Evolutionary conservation across 2,329 filamentous ascomycete species (phyloP).

Genomic region (Teratosphaeria epicoccoides): DNA sequence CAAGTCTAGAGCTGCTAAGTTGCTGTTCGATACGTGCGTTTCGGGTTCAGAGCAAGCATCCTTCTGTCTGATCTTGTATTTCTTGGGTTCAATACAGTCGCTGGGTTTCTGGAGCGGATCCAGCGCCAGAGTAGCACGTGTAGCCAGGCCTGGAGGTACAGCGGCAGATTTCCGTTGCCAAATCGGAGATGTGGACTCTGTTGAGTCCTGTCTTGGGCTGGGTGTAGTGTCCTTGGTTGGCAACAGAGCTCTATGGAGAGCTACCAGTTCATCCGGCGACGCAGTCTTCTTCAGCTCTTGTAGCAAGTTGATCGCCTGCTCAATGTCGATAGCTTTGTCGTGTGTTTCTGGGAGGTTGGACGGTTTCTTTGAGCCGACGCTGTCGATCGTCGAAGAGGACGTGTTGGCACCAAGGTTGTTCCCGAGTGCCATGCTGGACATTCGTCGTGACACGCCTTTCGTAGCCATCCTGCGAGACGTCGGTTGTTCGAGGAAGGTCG

Average conservation of each 20-base stretch:
- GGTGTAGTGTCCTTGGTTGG: constrained; percentile 19
- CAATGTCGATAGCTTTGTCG: constrained; percentile 30
- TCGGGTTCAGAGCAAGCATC: not conserved
- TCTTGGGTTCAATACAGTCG: not conserved
- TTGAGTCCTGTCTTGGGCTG: constrained; percentile 8
- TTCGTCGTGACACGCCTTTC: constrained; percentile 6
- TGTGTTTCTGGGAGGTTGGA: constrained; percentile 21
- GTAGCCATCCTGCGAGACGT: constrained; percentile 3
- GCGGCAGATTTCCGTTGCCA: constrained; percentile 6
- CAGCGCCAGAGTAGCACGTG: constrained; percentile 11
- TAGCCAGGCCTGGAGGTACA: constrained; percentile 15
- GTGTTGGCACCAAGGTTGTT: constrained; percentile 7
- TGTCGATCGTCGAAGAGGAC: constrained; percentile 11
- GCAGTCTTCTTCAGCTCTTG: constrained; percentile 40
- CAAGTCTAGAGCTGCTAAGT: constrained; percentile 14
- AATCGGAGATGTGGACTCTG: not conserved
- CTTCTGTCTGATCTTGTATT: not conserved
- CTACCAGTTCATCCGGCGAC: constrained; percentile 38
- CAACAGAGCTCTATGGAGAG: constrained; percentile 28
- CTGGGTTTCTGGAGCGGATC: constrained; percentile 24
- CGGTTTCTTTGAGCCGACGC: constrained; percentile 7
- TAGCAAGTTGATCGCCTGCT: constrained; percentile 35
- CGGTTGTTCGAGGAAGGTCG: constrained; percentile 1
- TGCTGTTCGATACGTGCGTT: not conserved
- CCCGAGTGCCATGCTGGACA: constrained; percentile 4